A percentile compares a stretch with the other conserved stretches of the same genome.
phyloP scores from a whole-genome alignment of 2,329 filamentous ascomycete genomes.

The Diaporthe citriasiana region DNA sequence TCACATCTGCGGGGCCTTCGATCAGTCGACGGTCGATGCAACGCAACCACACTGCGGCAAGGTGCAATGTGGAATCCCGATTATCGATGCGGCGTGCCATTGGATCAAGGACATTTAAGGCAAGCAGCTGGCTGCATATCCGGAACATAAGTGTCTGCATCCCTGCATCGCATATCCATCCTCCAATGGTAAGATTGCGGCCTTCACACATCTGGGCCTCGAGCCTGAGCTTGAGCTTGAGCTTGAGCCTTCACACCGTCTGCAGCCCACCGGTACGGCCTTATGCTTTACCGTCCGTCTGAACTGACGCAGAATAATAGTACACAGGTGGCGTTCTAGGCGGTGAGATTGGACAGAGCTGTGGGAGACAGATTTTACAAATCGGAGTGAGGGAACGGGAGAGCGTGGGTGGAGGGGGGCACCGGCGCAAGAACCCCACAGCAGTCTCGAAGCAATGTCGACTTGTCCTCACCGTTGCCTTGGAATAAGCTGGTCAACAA shows the following conservation, averaged over 20 bases:
- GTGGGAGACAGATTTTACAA: background rate
- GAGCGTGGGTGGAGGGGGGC: background rate
- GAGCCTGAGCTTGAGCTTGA: slow-evolving; percentile 17
- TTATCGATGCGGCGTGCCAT: slow-evolving; percentile 11
- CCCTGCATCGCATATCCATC: slow-evolving; percentile 22
- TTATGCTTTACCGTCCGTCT: slow-evolving; percentile 20
- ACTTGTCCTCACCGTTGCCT: background rate
- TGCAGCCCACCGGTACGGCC: background rate
- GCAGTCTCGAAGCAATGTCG: background rate
- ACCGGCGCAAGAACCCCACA: background rate
- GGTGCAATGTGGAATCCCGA: slow-evolving; percentile 22
- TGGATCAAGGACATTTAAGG: slow-evolving; percentile 6
- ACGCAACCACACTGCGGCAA: slow-evolving; percentile 29
- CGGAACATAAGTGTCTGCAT: slow-evolving; percentile 20
- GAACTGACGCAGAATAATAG: background rate
- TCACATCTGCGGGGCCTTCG: background rate
- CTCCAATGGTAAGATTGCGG: background rate
- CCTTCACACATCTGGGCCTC: slow-evolving; percentile 11
- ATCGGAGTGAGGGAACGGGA: background rate
- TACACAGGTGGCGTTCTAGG: background rate
- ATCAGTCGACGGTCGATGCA: slow-evolving; percentile 17
- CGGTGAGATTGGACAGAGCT: background rate
- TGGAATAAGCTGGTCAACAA: background rate
- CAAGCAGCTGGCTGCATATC: slow-evolving; percentile 27
- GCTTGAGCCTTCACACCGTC: slow-evolving; percentile 19